Evolutionary conservation across 2,329 filamentous ascomycete genomes (phyloP), one percentile per base, ranked within the genome.

Genomic region (Arthrinium puccinioides): DNA sequence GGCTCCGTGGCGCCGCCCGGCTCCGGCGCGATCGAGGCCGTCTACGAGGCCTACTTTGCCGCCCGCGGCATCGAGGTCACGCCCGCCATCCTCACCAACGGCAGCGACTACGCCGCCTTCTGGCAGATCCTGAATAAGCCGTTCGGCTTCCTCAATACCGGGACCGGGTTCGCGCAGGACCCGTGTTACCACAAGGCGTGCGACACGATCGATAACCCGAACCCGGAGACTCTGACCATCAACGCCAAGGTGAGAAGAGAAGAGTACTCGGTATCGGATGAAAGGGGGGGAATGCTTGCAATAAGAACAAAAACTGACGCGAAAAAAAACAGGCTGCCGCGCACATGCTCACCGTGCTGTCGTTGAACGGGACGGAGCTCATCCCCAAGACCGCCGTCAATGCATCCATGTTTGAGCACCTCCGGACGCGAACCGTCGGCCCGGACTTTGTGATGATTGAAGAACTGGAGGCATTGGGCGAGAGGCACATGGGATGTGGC

Each of bases 51-150:
- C 7, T 40, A 59, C 28, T 51, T 60, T 9, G 40, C 45, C 16
- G 44, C 42, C 6, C 40, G 50, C 30, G 49, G 53, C 4, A 44
- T 53, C 14, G 37, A 44, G 8, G 49, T 55, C 15, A 56, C 51
- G 1, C 42, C 53, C 1, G 56, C 52, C 1, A 29, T 44, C 5
- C 52, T 62, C 29, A 56, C 57, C 1, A 57, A 55, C 7, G 53
- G 76, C 32, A 76, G 69, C 7, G 78, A 82, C 50, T 81, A 82
- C 44, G 73, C 70, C 30, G 33, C 56, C 6, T 63, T 62, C 43
- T 57, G 60, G 53, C 44, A 48, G 26, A 44, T 47, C 4, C 49
- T 61, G 5, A 44, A 49, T 27, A 62, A 61, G 37, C 58, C 60
- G 2, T 52, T 60, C 21, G 57, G 58, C 1, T 59, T 55, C n/a